Base-by-base conservation (phyloP, 805 yeast species). In the Priceomyces medius region DNA sequence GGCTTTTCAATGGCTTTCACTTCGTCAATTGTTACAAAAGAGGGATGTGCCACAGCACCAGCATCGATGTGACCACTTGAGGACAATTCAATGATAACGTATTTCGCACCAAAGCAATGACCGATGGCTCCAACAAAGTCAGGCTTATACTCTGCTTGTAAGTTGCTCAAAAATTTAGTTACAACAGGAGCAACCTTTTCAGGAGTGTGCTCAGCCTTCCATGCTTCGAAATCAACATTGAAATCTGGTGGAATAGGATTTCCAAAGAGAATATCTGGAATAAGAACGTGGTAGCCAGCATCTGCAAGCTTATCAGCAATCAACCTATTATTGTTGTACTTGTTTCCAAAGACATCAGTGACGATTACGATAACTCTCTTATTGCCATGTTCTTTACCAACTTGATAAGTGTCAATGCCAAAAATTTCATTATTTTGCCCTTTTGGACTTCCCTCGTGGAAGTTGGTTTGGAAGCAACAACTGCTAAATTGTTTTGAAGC, bases 91-190 rank as follows among this genome's bases (percentile, higher is more conserved):
- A 74, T 79, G 43, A 85, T 52, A 24, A 77, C 80, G 51, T 69
- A 81, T 61, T 81, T 85, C 31, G 88, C 96, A 58, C 97, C 97
- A 49, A 71, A 88, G 66, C 97, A 88, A 68, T 88, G 81, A 18
- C 97, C 96, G 43, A 83, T 64, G 16, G 79, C 77, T 32, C 76
- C 80, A 17, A 83, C 45, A 49, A 71, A 78, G 39, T 67, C 59
- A 13, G 79, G 77, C n/a, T 63, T 63, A 8, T 24, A 41, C 42
- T 74, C 76, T 20, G 57, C 52, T 45, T 66, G 75, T 42, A 84
- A 61, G 7, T 54, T 55, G 2, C 57, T 51, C 44, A 83, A 54
- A 51, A 76, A 84, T 3, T 59, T 61, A 27, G 73, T 73, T 32
- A 79, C 74, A 32, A 80, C 58, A 13, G 77, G 77, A 26, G 53